Base-by-base conservation (phyloP, 306 rosid species). In the Mimosa pudica region DNA sequence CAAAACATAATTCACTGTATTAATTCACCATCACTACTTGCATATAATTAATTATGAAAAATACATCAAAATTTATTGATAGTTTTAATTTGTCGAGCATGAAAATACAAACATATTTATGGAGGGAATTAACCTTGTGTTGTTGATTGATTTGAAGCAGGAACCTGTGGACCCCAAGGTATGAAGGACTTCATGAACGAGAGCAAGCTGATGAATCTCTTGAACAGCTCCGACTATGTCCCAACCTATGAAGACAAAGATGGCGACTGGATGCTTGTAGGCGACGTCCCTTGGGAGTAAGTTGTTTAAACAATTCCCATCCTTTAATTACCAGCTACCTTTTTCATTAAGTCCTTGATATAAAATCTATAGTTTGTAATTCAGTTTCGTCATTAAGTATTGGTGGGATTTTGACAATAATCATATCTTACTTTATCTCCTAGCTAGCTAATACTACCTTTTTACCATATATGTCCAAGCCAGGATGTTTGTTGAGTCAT, bases 251-350 rank as follows among this genome's bases (percentile, higher is more conserved):
- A 94, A 85, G 98, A 94, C 89, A 94, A 89, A 80, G 98, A 94
- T 52, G 97, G 97, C 20, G 98, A 94, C 77, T 94, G 97, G 98
- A 94, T 94, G 98, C 94, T 94, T 32, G 98, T 94, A 55, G 98
- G 98, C 41, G 98, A 94, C 88, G 98, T 94, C 71, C 98, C 97
- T 1, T 94, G 98, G 98, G 90, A 90, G 98, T 94, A 86, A 82
- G 97, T 77, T 24, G 42, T 38, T 38, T 38, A 38, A 38, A 38
- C 42, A 38, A 5, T 5, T 5, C 42, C 42, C 42, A 38, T 38
- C 42, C 42, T 5, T 5, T 38, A 38, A 38, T 38, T 38, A 38
- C 5, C 5, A 38, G 42, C 5, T 38, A 38, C 5, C 42, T 38
- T 5, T 38, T 24, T 24, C 30, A 24, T 24, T 24, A 24, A 5